Evolutionary conservation across 495 filamentous ascomycete genomes (phyloP).

Genomic region (Bacidia rubella): DNA sequence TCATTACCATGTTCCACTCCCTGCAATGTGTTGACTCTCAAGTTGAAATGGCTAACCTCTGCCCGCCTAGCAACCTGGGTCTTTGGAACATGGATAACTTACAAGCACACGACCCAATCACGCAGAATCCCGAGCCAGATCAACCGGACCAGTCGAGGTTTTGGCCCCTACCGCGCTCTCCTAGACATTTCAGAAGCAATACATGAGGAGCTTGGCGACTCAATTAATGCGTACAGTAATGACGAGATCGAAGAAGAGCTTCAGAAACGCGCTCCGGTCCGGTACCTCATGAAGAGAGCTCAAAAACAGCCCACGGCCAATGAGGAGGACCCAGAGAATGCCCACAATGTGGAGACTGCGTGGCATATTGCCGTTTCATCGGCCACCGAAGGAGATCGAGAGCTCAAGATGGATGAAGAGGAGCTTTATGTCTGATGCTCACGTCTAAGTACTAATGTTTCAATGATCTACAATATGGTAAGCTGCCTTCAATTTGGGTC

Average conservation of each 20-base stretch:
- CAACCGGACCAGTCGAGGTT: not conserved
- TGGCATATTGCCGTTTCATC: not conserved
- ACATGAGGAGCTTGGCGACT: conserved; percentile 1
- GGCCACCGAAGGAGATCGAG: not conserved
- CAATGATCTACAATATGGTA: too few relatives aligned
- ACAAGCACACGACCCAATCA: not conserved
- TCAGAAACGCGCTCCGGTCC: not conserved
- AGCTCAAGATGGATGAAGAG: not conserved
- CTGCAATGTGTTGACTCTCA: too few relatives aligned
- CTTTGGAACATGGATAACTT: not conserved
- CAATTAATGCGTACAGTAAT: conserved; percentile 3
- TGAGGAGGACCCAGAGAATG: not conserved
- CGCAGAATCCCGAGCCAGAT: conserved; percentile 4
- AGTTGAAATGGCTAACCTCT: too few relatives aligned
- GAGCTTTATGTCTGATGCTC: not conserved
- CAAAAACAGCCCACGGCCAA: not conserved
- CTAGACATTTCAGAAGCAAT: conserved; percentile 8
- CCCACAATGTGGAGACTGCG: not conserved
- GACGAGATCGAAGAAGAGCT: not conserved
- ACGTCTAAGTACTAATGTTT: too few relatives aligned
- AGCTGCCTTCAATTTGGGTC: too few relatives aligned
- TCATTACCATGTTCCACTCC: too few relatives aligned
- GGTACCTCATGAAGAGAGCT: not conserved
- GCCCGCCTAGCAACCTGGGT: not conserved
- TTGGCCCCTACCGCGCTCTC: conserved; percentile 7